A percentile compares a stretch with the other conserved stretches of the same genome.
Evolutionary conservation across 192 early-diverging fungal genomes (phyloP).

Genomic region (Chytriomyces confervae): DNA sequence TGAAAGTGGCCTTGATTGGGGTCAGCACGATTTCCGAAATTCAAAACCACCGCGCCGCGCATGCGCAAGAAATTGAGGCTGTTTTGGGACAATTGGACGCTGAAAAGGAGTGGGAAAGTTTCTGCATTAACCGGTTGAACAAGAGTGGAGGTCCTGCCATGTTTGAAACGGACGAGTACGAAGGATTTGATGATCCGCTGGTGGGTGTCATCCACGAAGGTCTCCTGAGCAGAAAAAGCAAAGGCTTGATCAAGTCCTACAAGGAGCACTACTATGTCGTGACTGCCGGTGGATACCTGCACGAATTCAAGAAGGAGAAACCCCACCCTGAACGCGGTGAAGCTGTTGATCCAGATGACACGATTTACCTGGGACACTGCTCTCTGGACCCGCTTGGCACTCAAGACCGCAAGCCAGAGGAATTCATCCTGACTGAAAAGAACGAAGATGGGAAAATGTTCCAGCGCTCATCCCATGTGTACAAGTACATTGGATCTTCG

Average conservation of each 20-base stretch:
- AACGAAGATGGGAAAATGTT: conserved; percentile 26
- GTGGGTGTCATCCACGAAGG: conserved; percentile 32
- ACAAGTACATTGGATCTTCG: conserved; percentile 24
- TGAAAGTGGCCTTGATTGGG: conserved; percentile 28
- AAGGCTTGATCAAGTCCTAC: conserved; percentile 19
- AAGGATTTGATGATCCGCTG: conserved; percentile 30
- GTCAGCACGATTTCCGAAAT: conserved; percentile 19
- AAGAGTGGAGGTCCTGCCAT: conserved; percentile 22
- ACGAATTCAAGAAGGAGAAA: conserved; percentile 21
- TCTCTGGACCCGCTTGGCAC: conserved; percentile 16
- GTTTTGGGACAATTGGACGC: conserved; percentile 6
- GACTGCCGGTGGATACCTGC: conserved; percentile 32
- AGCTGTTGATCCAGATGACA: background rate
- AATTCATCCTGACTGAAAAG: conserved; percentile 30
- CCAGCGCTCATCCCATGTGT: background rate
- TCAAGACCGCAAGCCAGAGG: conserved; percentile 28
- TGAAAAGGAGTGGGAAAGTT: conserved; percentile 26
- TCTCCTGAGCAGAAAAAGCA: conserved; percentile 14
- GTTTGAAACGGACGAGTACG: conserved; percentile 30
- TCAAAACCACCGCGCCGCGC: conserved; percentile 1
- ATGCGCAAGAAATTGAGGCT: conserved; percentile 13
- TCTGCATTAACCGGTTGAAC: conserved; percentile 19
- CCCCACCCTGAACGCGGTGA: conserved; percentile 19
- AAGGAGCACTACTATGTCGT: conserved; percentile 35
- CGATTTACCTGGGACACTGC: conserved; percentile 29